Percentiles rank a stretch among this genome's conserved stretches.
These are phyloP conservation scores for Monosporascus sp. DNA, from an alignment of 2,329 filamentous ascomycete genomes.

Conservation along the genomic window DNA sequence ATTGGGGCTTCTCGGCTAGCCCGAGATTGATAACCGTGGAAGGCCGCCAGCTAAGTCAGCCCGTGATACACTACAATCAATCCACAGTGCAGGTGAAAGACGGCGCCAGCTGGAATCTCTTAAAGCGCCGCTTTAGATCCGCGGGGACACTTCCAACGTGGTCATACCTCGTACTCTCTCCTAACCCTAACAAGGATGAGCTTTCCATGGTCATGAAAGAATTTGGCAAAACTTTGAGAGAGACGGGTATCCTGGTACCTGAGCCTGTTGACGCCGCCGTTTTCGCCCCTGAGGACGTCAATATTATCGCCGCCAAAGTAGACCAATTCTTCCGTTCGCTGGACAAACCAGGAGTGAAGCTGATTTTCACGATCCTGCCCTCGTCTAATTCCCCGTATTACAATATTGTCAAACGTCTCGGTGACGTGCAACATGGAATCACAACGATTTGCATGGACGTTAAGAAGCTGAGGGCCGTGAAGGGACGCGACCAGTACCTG, in stretches of 20 bases:
- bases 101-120: not conserved
- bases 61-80: not conserved
- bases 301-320: not conserved
- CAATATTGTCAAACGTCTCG: not conserved
- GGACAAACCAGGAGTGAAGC: not conserved
- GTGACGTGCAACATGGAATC: not conserved
- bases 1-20: not conserved
- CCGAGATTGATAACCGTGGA: not conserved
- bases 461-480: not conserved
- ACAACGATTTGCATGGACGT: not conserved
- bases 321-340: not conserved
- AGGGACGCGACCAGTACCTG: conserved; percentile 29
- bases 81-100: not conserved
- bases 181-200: not conserved
- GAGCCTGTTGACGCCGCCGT: not conserved
- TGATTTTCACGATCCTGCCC: not conserved
- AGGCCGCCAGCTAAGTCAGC: not conserved
- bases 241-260: not conserved
- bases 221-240: not conserved
- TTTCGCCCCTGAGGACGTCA: not conserved
- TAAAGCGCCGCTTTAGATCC: not conserved
- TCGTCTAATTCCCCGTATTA: not conserved
- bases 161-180: not conserved
- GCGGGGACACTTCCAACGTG: not conserved
- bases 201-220: not conserved